These are phyloP conservation scores for Mortierella claussenii DNA, from an alignment of 192 early-diverging fungal species.

Conservation along the genomic window DNA sequence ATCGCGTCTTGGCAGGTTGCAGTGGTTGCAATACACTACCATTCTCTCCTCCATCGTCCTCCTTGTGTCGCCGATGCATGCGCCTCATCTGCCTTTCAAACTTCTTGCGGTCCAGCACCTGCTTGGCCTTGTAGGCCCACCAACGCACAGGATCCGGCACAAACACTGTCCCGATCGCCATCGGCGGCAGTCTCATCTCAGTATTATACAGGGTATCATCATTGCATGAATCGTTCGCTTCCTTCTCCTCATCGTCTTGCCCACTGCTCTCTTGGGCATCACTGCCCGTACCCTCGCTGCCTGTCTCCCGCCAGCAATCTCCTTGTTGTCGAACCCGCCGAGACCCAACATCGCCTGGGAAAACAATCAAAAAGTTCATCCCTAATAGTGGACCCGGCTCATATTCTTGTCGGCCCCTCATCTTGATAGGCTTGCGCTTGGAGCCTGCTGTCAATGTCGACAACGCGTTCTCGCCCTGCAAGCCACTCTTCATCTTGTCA, in stretches of 20 bases:
- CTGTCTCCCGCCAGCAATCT: neutral
- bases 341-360: constrained; percentile 41
- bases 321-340: constrained; percentile 31
- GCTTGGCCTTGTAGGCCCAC: constrained; percentile 51
- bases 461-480: neutral
- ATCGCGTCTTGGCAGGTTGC: constrained; percentile 13
- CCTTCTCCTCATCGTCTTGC: neutral
- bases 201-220: constrained; percentile 38
- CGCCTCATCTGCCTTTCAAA: constrained; percentile 35
- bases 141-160: constrained; percentile 51
- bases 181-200: constrained; percentile 39
- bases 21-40: neutral
- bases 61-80: constrained; percentile 7
- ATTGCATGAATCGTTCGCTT: no score
- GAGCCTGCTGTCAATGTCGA: neutral
- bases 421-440: constrained; percentile 21
- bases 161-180: constrained; percentile 50
- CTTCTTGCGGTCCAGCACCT: constrained; percentile 21
- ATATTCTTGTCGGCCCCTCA: constrained; percentile 45
- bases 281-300: neutral
- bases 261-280: neutral
- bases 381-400: constrained; percentile 42
- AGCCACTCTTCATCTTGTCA: no score
- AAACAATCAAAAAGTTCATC: constrained; percentile 48
- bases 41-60: constrained; percentile 1